Percentiles rank a stretch among this genome's conserved stretches.
Conservation (phyloP, 2,329 filamentous ascomycete species). For the Helminthosporium solani region DNA sequence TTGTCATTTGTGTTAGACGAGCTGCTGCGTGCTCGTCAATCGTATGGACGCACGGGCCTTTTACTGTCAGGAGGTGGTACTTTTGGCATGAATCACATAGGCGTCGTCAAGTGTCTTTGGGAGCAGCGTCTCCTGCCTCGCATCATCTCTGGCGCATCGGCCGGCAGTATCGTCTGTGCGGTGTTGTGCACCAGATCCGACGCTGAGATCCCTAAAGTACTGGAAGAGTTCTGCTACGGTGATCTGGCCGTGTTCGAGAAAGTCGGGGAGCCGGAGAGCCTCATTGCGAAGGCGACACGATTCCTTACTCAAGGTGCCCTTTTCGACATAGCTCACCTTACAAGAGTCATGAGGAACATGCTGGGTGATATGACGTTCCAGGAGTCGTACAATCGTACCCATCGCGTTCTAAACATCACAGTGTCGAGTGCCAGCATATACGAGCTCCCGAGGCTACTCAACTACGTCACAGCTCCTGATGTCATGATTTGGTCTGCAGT, state of each 20-base stretch:
- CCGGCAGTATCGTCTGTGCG: constrained; percentile 81
- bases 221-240: constrained; percentile 73
- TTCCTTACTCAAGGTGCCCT: constrained; percentile 80
- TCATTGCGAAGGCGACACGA: constrained; percentile 68
- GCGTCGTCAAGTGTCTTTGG: constrained; percentile 79
- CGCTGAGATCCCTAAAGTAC: constrained; percentile 69
- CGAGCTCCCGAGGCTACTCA: constrained; percentile 81
- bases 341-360: constrained; percentile 75
- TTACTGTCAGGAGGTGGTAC: constrained; percentile 83
- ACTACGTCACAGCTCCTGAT: constrained; percentile 91
- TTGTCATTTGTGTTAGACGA: constrained; percentile 65
- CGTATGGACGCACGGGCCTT: constrained; percentile 81
- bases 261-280: constrained; percentile 58
- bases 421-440: constrained; percentile 87
- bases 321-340: constrained; percentile 81
- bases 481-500: constrained; percentile 97
- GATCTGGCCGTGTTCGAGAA: constrained; percentile 79
- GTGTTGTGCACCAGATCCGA: constrained; percentile 77
- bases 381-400: constrained; percentile 92
- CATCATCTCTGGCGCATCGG: constrained; percentile 84
- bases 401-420: constrained; percentile 88
- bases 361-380: constrained; percentile 92
- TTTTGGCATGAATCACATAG: constrained; percentile 90
- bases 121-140: constrained; percentile 74
- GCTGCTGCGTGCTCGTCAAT: constrained; percentile 70